Percentiles rank a stretch among this genome's conserved stretches.
phyloP scores from a whole-genome alignment of 1,284 basidiomycete species.

The Heliocybe sulcata region DNA sequence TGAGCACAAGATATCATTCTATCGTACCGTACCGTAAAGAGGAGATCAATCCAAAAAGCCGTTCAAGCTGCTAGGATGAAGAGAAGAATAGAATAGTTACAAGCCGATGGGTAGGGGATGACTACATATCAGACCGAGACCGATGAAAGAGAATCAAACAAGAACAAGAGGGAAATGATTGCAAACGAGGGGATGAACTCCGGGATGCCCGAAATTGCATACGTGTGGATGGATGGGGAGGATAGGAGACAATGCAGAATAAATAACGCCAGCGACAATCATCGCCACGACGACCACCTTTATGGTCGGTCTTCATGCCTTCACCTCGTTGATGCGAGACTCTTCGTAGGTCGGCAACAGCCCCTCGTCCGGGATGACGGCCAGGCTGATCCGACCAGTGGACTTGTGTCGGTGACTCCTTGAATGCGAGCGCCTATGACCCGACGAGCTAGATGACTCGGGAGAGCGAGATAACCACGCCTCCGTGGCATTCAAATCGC shows the following conservation, averaged over 20 bases:
- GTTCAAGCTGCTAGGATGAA: not conserved
- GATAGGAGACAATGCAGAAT: not conserved
- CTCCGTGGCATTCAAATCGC: slow-evolving; percentile 52
- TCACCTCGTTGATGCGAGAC: slow-evolving; percentile 1
- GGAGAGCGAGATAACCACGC: slow-evolving; percentile 46
- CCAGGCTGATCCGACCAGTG: slow-evolving; percentile 34
- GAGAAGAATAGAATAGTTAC: not conserved
- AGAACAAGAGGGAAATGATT: not conserved
- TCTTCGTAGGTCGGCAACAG: slow-evolving; percentile 31
- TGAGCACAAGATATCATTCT: not conserved
- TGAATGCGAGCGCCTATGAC: slow-evolving; percentile 13
- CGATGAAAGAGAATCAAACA: not conserved
- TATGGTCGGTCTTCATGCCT: slow-evolving; percentile 1
- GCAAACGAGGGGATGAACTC: not conserved
- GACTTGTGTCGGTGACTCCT: slow-evolving; percentile 18
- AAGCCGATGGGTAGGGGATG: not conserved
- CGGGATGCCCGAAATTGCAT: not conserved
- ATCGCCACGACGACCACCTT: too few relatives aligned
- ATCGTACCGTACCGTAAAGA: not conserved
- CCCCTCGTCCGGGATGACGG: slow-evolving; percentile 35
- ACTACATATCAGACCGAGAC: not conserved
- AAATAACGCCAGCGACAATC: not conserved
- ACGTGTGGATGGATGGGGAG: not conserved
- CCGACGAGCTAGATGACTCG: slow-evolving; percentile 15
- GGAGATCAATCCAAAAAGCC: not conserved